Base-by-base conservation (phyloP, 2,329 filamentous ascomycete genomes). In the Drechslerella coelobrocha region DNA sequence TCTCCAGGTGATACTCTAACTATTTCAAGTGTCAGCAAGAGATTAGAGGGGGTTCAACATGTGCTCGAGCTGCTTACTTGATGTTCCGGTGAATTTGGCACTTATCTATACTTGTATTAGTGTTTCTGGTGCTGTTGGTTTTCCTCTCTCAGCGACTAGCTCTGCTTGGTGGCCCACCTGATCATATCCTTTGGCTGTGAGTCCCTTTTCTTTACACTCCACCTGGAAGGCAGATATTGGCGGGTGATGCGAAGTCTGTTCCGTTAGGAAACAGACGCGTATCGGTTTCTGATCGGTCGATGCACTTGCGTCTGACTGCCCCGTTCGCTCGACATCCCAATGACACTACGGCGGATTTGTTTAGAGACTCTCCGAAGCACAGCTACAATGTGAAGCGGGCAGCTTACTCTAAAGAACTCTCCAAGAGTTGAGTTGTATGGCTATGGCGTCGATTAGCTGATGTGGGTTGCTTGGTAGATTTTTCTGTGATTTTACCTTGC, bases 161-260 rank as follows among this genome's bases (percentile, higher is more conserved):
- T 14, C 12, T 21, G 14, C 24, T 55, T 27, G 60, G n/a, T 3
- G 19, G 47, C 57, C n/a, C 27, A 52, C 65, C 52, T 99, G 94
- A 77, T 99, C 94, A 77, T 93, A 99, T 0, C 94, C 94, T 66
- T 89, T 85, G 14, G 94, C 94, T 37, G 86, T 87, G 74, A 99
- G 85, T 26, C 93, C 94, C 78, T 91, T 92, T 75, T 95, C 90
- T 0, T 92, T 92, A 77, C 94, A 99, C 77, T 92, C 89, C 73
- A 97, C 88, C 79, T 90, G 93, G 80, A 96, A 99, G 12, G 94
- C 94, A 75, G 93, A 97, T 74, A 99, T 93, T 8, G 94, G 94
- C 31, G 94, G 94, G 80, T 99, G 94, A 77, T 99, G 94, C 6
- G 92, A 97, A 7, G 94, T 99, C 81, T 99, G 94, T 80, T 99